Base-by-base conservation (phyloP, 108 stramenopile species). In the Aurantiochytrium sp. region DNA sequence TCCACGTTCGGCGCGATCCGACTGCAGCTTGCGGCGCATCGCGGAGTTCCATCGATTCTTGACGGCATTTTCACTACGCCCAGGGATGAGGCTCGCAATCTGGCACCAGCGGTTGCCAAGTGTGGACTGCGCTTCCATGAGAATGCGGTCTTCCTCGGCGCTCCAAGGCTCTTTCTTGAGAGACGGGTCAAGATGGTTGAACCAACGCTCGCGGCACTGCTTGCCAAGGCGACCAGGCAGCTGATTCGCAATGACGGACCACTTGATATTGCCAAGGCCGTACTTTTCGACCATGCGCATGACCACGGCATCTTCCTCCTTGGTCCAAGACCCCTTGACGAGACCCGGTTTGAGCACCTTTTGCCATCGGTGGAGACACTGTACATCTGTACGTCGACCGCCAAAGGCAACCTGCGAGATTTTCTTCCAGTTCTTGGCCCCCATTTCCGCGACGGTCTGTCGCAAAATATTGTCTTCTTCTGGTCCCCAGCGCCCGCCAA, bases 121-220 rank as follows among this genome's bases (percentile, higher is more conserved):
- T n/a, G 45, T 58, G 23, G 51, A 14, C 51, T 99, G 97, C 72
- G 89, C 93, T 44, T 94, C 90, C 72, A 96, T 91, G 90, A 99
- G 97, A 44, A 93, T 93, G 18, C 95, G 91, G 90, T 97, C 98
- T 91, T 98, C 98, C 8, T 95, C 94, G 59, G 89, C 93, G 35
- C 93, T 93, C 97, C 97, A 99, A 25, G 95, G 95, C 83, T 93
- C 93, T 89, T 98, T 98, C 60, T 92, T 93, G 87, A 99, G 96
- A 19, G 60, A n/a, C 44, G 90, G 92, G 88, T 94, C 91, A 44
- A 94, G 91, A 90, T 99, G 99, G 92, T 99, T 99, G 89, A 96
- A 97, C 98, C 98, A 99, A 42, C 99, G 95, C 92, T 99, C 99
- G 19, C 99, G 93, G 95, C 98, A 99, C 94, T 99, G 99, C 93